Conservation (phyloP, 805 yeast genomes). For the Candida berthetii region DNA sequence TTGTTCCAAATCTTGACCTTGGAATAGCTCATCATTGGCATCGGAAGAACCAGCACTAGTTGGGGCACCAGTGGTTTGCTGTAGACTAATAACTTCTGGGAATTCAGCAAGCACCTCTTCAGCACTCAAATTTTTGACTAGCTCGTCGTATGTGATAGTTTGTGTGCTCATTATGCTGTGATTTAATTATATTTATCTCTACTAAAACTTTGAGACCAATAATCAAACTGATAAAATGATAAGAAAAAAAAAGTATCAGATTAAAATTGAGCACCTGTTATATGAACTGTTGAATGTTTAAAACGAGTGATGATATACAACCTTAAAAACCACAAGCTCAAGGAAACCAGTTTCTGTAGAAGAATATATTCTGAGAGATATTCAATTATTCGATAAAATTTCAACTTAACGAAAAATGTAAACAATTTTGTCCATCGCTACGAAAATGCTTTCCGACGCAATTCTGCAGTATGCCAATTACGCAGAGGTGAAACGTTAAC, state of each 20-base stretch:
- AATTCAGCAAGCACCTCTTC: constrained; percentile 50
- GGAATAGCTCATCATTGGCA: constrained; percentile 43
- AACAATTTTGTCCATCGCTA: no score
- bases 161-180: background rate
- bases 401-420: no score
- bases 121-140: constrained; percentile 46
- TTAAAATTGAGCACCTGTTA: no score
- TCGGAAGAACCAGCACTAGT: constrained; percentile 26
- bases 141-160: constrained; percentile 33
- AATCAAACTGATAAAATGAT: background rate
- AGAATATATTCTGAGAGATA: no score
- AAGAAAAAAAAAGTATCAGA: background rate
- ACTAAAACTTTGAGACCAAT: background rate
- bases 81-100: constrained; percentile 63
- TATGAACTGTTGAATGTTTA: no score
- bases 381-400: no score
- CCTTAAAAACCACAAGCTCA: no score
- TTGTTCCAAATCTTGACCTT: constrained; percentile 91
- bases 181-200: background rate
- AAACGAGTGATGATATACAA: no score
- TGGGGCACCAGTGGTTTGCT: constrained; percentile 51
- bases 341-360: no score
- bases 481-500: no score
- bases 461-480: no score
- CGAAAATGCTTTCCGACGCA: no score